phyloP scores from a whole-genome alignment of 2,329 filamentous ascomycete genomes.

The Alternaria sp. region DNA sequence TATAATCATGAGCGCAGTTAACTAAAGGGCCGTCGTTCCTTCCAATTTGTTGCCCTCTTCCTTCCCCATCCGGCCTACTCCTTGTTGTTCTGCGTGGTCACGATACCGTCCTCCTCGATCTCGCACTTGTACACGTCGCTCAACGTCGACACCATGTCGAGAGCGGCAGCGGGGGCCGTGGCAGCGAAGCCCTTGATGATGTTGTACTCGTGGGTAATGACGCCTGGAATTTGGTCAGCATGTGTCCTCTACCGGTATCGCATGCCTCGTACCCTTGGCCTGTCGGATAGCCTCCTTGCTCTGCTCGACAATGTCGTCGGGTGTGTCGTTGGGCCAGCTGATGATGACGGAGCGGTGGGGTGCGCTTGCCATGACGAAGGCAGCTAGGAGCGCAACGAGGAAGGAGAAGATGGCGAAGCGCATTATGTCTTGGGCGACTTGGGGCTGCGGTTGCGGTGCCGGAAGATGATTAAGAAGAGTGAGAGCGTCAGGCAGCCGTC shows the following conservation, averaged over 20 bases:
- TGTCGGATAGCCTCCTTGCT: conserved; percentile 74
- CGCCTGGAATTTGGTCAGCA: conserved; percentile 46
- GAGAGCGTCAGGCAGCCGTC: neutral
- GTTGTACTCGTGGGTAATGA: conserved; percentile 75
- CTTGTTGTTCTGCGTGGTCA: conserved; percentile 53
- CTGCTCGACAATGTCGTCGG: conserved; percentile 69
- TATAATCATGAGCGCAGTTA: neutral
- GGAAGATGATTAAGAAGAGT: neutral
- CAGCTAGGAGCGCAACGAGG: conserved; percentile 64
- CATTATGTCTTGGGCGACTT: conserved; percentile 59
- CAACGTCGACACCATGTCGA: conserved; percentile 70
- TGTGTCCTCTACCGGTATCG: neutral
- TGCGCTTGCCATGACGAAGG: conserved; percentile 65
- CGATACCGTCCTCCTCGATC: conserved; percentile 79
- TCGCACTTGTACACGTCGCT: conserved; percentile 66
- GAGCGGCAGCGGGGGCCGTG: conserved; percentile 70
- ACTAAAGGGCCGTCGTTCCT: neutral
- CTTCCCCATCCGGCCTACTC: neutral
- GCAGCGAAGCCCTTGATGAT: conserved; percentile 76
- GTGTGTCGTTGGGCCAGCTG: conserved; percentile 74
- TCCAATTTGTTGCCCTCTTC: neutral
- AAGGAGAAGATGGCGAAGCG: conserved; percentile 65
- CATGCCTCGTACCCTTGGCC: conserved; percentile 64
- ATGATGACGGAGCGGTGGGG: conserved; percentile 76
- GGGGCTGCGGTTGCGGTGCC: neutral